Conservation (phyloP, 2,329 filamentous ascomycete species). For the Alternaria arborescens region DNA sequence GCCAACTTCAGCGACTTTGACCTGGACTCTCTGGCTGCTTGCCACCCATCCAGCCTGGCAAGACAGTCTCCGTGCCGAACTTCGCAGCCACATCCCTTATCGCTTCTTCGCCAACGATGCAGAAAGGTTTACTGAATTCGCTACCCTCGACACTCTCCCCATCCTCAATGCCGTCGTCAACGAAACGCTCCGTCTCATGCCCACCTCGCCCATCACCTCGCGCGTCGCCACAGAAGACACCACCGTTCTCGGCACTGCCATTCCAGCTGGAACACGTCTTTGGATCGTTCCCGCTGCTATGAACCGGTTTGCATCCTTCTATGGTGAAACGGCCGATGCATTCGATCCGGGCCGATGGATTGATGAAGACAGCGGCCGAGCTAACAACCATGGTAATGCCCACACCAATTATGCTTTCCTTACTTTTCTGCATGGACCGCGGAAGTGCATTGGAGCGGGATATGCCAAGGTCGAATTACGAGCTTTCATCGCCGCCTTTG, state of each 20-base stretch:
- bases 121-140: background rate
- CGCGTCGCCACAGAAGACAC: constrained; percentile 1
- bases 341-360: constrained; percentile 5
- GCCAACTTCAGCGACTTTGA: constrained; percentile 1
- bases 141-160: background rate
- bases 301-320: background rate
- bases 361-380: background rate
- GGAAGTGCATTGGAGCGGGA: background rate
- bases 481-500: constrained; percentile 2
- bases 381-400: constrained; percentile 1
- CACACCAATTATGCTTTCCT: constrained; percentile 4
- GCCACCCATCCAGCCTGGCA: background rate
- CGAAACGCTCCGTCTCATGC: constrained; percentile 2
- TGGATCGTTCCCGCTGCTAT: no score
- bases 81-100: background rate
- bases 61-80: constrained; percentile 1
- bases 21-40: background rate
- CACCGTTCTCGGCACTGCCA: background rate
- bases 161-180: constrained; percentile 2
- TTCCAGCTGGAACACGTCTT: background rate
- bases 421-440: constrained; percentile 4
- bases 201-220: background rate
- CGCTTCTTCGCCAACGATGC: constrained; percentile 2
- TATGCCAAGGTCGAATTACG: constrained; percentile 1
- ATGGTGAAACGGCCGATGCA: background rate